Evolutionary conservation across 257 asterid genomes (phyloP).

Genomic region (Osmanthus fragrans): DNA sequence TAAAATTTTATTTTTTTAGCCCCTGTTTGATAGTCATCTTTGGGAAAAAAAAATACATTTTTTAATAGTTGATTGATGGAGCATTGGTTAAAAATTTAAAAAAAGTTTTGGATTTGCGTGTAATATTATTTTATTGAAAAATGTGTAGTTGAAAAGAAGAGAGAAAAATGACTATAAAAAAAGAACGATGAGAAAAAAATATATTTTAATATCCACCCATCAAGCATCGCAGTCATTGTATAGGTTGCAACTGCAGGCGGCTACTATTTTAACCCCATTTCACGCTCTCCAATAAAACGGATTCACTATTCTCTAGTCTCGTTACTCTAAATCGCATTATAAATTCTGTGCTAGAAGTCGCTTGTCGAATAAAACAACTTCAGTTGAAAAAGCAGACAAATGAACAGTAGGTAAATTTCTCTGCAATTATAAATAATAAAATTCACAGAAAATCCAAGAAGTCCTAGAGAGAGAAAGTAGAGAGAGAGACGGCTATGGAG

Average conservation of each 20-base stretch:
- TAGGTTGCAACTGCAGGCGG: not conserved
- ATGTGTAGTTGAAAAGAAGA: no score
- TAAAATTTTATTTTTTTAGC: no score
- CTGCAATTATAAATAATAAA: not conserved
- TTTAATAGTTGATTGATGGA: no score
- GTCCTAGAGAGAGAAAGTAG: not conserved
- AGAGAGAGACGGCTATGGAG: slow-evolving; percentile 56
- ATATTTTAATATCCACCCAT: no score
- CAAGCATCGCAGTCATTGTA: not conserved
- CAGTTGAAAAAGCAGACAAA: not conserved
- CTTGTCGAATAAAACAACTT: not conserved
- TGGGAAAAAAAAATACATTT: no score
- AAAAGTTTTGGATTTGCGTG: no score
- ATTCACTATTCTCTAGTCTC: not conserved
- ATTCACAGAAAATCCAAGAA: not conserved
- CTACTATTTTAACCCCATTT: not conserved
- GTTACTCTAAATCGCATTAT: not conserved
- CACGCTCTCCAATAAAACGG: not conserved
- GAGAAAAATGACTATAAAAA: no score
- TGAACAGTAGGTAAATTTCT: slow-evolving; percentile 18
- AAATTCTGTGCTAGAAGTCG: not conserved
- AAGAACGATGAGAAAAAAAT: no score
- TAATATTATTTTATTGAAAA: no score
- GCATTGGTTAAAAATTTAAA: no score
- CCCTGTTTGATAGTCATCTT: no score